Conservation (phyloP, 2,329 filamentous ascomycete genomes). For the Aspergillus ustus region DNA sequence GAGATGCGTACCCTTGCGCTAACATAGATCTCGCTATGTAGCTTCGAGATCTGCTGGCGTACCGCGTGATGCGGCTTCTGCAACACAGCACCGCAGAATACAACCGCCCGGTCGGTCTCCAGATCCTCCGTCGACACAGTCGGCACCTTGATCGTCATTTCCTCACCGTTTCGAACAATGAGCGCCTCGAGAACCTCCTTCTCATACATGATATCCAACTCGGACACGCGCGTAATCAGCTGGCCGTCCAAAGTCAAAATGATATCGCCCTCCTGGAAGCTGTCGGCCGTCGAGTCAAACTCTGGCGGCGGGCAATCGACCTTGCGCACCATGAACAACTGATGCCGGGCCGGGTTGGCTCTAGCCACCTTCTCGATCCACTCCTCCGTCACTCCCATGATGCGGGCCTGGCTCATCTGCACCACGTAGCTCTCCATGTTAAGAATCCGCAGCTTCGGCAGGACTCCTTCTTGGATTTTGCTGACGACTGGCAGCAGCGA, state of each 20-base stretch:
- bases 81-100: constrained; percentile 92
- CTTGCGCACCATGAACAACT: constrained; percentile 98
- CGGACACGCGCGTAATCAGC: constrained; percentile 88
- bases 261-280: constrained; percentile 87
- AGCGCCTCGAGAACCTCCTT: constrained; percentile 81
- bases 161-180: constrained; percentile 82
- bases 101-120: constrained; percentile 88
- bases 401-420: constrained; percentile 93
- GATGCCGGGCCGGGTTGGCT: constrained; percentile 89
- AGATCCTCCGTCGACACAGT: constrained; percentile 89
- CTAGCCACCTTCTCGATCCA: constrained; percentile 91
- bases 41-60: constrained; percentile 92
- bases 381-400: constrained; percentile 95
- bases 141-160: constrained; percentile 75
- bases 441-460: constrained; percentile 83
- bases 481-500: constrained; percentile 86
- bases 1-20: constrained; percentile 66
- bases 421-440: constrained; percentile 94
- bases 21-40: constrained; percentile 96
- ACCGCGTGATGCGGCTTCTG: constrained; percentile 96
- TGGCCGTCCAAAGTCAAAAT: constrained; percentile 88
- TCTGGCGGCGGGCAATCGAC: constrained; percentile 66
- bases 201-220: constrained; percentile 96
- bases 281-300: constrained; percentile 53
- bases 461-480: constrained; percentile 78